Conservation (phyloP, 352 stramenopile genomes). For the Pythium coloratum region DNA sequence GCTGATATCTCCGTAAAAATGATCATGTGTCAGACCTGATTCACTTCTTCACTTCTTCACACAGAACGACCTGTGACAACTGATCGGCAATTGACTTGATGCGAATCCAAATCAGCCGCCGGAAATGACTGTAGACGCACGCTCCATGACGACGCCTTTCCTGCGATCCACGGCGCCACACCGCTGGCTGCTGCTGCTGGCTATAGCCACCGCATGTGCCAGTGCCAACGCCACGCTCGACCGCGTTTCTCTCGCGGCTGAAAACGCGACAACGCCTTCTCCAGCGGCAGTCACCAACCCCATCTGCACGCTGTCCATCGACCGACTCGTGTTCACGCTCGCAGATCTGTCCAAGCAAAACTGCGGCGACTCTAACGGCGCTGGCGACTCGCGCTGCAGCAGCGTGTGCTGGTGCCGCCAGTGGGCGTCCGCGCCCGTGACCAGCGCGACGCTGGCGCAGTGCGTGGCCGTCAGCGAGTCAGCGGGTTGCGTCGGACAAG, state of each 20-base stretch:
- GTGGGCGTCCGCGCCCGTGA: conserved; percentile 15
- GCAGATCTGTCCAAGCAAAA: conserved; percentile 14
- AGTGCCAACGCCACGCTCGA: background rate
- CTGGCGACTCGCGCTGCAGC: conserved; percentile 8
- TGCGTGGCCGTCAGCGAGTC: conserved; percentile 14
- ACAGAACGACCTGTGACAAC: background rate
- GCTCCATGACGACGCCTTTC: background rate
- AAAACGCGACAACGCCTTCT: background rate
- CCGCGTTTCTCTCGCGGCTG: background rate
- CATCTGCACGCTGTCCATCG: conserved; percentile 40
- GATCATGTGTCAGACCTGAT: background rate
- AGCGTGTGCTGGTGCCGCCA: conserved; percentile 24
- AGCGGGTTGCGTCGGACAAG: conserved; percentile 5
- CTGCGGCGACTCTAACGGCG: background rate
- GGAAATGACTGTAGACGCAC: background rate
- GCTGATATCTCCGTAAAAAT: background rate
- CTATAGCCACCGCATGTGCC: background rate
- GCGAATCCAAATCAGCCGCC: background rate
- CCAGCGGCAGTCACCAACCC: conserved; percentile 25
- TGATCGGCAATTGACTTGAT: background rate
- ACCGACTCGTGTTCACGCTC: conserved; percentile 35
- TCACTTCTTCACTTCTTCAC: conserved; percentile 1
- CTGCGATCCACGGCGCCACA: background rate
- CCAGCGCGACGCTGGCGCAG: conserved; percentile 15
- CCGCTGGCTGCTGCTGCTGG: background rate